Percentiles rank a stretch among this genome's conserved stretches.
Evolutionary conservation across 768 basidiomycete species (phyloP).

Genomic region (Leccinum broughii): DNA sequence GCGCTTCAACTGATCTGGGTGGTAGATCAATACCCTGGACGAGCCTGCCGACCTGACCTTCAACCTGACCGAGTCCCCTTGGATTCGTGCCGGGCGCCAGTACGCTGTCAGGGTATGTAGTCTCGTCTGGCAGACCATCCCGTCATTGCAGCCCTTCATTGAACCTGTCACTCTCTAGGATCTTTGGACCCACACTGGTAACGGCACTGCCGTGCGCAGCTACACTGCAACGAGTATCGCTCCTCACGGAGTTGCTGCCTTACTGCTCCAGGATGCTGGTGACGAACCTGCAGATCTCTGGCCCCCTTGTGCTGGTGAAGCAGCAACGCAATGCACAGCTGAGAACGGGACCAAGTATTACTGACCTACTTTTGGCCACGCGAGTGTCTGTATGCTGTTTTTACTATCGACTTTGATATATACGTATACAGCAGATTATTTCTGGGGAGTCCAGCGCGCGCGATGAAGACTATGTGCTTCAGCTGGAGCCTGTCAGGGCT

Average conservation of each 20-base stretch:
- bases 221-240: constrained; percentile 50
- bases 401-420: background rate
- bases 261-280: constrained; percentile 64
- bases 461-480: background rate
- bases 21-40: constrained; percentile 57
- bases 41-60: constrained; percentile 57
- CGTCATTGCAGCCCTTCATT: background rate
- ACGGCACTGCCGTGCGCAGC: constrained; percentile 62
- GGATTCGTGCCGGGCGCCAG: constrained; percentile 64
- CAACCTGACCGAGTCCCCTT: constrained; percentile 66
- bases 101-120: constrained; percentile 57
- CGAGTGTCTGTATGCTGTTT: background rate
- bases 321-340: constrained; percentile 53
- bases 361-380: background rate
- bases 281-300: constrained; percentile 60
- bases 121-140: background rate
- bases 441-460: background rate
- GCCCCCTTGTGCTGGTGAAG: constrained; percentile 52
- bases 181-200: constrained; percentile 69
- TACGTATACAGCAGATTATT: no score
- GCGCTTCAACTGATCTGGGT: background rate
- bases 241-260: constrained; percentile 64
- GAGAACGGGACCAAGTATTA: constrained; percentile 53
- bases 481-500: background rate
- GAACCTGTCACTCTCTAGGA: constrained; percentile 43